Conservation (phyloP, 2,329 filamentous ascomycete genomes). For the Ceratocystis variospora region DNA sequence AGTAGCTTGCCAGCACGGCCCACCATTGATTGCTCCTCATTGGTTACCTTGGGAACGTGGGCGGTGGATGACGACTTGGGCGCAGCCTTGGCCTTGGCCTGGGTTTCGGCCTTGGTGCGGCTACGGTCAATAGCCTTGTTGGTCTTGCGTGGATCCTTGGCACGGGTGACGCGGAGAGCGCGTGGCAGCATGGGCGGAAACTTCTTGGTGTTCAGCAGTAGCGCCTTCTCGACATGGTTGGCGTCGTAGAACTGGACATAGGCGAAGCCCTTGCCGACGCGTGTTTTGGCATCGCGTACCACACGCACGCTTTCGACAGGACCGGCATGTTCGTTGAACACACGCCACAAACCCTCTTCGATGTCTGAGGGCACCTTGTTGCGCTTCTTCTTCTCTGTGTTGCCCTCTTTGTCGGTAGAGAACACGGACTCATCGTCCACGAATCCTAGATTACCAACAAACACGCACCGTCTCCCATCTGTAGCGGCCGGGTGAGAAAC, state of each 20-base stretch:
- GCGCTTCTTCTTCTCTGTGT: conserved; percentile 57
- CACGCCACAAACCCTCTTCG: conserved; percentile 83
- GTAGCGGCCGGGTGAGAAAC: conserved; percentile 73
- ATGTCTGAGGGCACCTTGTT: conserved; percentile 67
- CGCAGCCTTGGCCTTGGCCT: conserved; percentile 28
- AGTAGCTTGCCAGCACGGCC: conserved; percentile 64
- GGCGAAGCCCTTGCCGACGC: conserved; percentile 91
- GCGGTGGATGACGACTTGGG: conserved; percentile 31
- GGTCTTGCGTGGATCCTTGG: conserved; percentile 58
- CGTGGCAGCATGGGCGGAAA: conserved; percentile 91
- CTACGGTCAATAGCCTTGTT: conserved; percentile 36
- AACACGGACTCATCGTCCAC: conserved; percentile 77
- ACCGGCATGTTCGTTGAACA: conserved; percentile 58
- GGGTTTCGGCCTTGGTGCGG: conserved; percentile 23
- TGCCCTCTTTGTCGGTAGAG: conserved; percentile 49
- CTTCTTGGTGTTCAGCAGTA: conserved; percentile 78
- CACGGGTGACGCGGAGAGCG: conserved; percentile 69
- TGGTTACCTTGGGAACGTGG: conserved; percentile 57
- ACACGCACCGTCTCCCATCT: conserved; percentile 82
- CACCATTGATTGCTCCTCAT: conserved; percentile 54
- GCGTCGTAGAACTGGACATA: conserved; percentile 90
- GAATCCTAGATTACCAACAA: conserved; percentile 91
- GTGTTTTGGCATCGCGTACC: conserved; percentile 73
- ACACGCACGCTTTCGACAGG: conserved; percentile 89
- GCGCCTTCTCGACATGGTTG: conserved; percentile 79